Base-by-base conservation (phyloP, 2,329 filamentous ascomycete genomes). In the Diaporthe velutina region DNA sequence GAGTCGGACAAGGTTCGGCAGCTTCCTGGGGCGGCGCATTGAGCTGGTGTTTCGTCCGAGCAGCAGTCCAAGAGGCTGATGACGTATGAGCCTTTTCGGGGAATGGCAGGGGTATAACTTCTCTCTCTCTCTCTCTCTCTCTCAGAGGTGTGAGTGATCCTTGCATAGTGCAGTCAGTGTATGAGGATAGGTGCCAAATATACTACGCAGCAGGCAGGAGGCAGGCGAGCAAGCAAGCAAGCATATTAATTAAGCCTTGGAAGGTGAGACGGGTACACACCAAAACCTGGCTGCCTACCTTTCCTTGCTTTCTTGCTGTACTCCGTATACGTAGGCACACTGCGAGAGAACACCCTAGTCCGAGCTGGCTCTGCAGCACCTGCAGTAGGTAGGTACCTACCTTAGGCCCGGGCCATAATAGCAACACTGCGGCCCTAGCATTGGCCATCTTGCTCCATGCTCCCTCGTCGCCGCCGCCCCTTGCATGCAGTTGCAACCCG, bases 31-130 rank as follows among this genome's bases (percentile, higher is more conserved):
- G 28, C 12, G 3, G 12, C 48, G 45, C 45, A 67, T 67, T 52
- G 61, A 67, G 45, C 7, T 54, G 13, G 64, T 68, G 64, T 68
- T 68, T 68, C 64, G 64, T 54, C 48, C 45, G 64, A 68, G 22
- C 30, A 28, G 22, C 22, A 38, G 33, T 22, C 30, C 64, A 33
- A 22, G 64, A 68, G 48, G 45, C 45, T 15, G 30, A 40, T 68
- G 64, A 67, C 61, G 61, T 67, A 38, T 8, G 45, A 30, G 28
- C 30, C 22, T 6, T n/a, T 19, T 48, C 19, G 28, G 61, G 30
- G 25, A 25, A 33, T 10, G 12, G 30, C 30, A 25, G 22, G 42
- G 61, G 58, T 50, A 22, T 33, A 30, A 22, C 22, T 58, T 30
- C n/a, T 55, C n/a, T 38, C 10, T 38, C 52, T 28, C 4, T 7